These are phyloP conservation scores for Cyanodermella asteris DNA, from an alignment of 2,329 filamentous ascomycete species.

Conservation along the genomic window DNA sequence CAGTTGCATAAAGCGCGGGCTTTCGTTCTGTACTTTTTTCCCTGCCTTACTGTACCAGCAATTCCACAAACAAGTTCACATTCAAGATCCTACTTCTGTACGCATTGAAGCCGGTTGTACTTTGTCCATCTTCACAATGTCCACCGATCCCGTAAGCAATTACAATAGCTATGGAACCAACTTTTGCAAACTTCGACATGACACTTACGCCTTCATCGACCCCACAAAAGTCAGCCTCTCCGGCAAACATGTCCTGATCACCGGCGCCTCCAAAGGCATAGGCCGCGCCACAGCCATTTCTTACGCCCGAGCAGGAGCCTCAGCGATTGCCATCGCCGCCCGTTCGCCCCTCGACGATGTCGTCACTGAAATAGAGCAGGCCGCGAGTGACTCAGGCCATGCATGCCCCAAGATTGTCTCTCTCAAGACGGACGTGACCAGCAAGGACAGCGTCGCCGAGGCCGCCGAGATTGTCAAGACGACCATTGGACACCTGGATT, in stretches of 20 bases:
- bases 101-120: slow-evolving; percentile 2
- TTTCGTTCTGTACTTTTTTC: no score
- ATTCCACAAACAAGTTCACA: no score
- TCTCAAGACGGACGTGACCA: slow-evolving; percentile 22
- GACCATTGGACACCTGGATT: slow-evolving; percentile 17
- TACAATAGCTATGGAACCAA: no score
- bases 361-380: slow-evolving; percentile 6
- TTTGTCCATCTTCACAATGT: slow-evolving; percentile 13
- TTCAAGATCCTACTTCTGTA: no score
- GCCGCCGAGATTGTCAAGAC: slow-evolving; percentile 14
- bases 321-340: slow-evolving; percentile 31
- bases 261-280: slow-evolving; percentile 32
- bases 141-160: no score
- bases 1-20: no score
- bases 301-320: slow-evolving; percentile 31
- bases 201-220: slow-evolving; percentile 33
- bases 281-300: slow-evolving; percentile 30
- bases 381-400: slow-evolving; percentile 15
- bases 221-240: slow-evolving; percentile 12
- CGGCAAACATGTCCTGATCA: slow-evolving; percentile 27
- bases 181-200: slow-evolving; percentile 18
- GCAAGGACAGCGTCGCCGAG: slow-evolving; percentile 14
- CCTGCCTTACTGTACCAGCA: no score
- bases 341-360: slow-evolving; percentile 20
- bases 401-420: slow-evolving; percentile 19